These are phyloP conservation scores for Candida ovalis DNA, from an alignment of 805 yeast species.

Conservation along the genomic window DNA sequence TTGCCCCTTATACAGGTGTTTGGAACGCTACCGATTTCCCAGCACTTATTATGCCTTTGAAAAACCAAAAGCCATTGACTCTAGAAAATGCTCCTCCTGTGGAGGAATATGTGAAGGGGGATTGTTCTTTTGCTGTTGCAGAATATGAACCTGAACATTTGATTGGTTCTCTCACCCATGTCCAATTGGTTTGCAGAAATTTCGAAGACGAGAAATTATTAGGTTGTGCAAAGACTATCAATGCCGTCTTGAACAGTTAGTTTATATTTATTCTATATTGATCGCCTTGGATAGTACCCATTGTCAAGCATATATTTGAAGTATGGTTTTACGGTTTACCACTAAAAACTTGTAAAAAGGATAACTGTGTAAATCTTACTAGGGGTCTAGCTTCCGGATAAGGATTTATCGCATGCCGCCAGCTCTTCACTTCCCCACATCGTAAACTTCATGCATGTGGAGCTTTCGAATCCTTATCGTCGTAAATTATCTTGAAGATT, in stretches of 20 bases:
- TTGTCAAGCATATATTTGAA: no score
- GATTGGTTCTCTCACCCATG: slow-evolving; percentile 57
- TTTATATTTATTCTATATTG: neutral
- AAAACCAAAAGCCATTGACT: slow-evolving; percentile 27
- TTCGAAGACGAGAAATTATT: slow-evolving; percentile 52
- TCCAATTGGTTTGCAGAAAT: slow-evolving; percentile 57
- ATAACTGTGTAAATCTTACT: no score
- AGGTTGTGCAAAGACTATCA: slow-evolving; percentile 1
- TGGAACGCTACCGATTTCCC: slow-evolving; percentile 27
- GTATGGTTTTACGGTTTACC: no score
- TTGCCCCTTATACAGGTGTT: slow-evolving; percentile 13
- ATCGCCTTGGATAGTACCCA: neutral
- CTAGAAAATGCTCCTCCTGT: slow-evolving; percentile 13
- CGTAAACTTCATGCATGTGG: no score
- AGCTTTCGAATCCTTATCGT: no score
- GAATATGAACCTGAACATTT: slow-evolving; percentile 47
- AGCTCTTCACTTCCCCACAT: no score
- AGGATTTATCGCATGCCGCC: no score
- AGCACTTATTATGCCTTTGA: slow-evolving; percentile 45
- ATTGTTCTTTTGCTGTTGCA: slow-evolving; percentile 40
- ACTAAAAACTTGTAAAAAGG: no score
- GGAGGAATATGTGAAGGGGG: slow-evolving; percentile 26
- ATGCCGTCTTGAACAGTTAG: slow-evolving; percentile 1
- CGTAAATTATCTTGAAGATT: no score
- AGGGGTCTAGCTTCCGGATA: no score